Conservation (phyloP, 345 rosid species). For the Rhodamnia argentea region DNA sequence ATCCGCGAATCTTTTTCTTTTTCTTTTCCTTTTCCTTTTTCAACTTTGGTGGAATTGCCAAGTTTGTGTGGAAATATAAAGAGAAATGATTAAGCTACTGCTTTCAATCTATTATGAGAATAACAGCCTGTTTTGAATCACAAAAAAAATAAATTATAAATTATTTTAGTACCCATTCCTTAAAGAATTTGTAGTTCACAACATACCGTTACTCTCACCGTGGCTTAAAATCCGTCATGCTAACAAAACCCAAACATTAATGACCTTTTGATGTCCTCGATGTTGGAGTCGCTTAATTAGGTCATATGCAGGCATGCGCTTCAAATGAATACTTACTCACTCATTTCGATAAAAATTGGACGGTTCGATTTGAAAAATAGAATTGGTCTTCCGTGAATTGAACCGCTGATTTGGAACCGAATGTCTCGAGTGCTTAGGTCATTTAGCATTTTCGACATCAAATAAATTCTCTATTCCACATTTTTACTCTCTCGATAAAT, state of each 20-base stretch:
- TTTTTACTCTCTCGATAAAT: not conserved
- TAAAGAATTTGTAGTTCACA: too few relatives aligned
- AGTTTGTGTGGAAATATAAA: not conserved
- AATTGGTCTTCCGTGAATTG: not conserved
- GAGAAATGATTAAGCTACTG: too few relatives aligned
- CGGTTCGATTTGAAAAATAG: not conserved
- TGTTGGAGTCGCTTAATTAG: not conserved
- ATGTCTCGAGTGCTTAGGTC: not conserved
- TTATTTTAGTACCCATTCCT: too few relatives aligned
- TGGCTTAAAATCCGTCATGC: too few relatives aligned
- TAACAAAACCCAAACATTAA: not conserved
- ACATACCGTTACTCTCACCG: too few relatives aligned
- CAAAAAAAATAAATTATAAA: too few relatives aligned
- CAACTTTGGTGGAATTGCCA: not conserved
- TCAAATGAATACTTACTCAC: not conserved
- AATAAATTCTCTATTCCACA: not conserved
- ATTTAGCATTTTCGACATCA: not conserved
- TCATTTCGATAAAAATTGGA: accelerated
- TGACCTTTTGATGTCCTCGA: not conserved
- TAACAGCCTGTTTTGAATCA: too few relatives aligned
- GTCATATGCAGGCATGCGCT: accelerated
- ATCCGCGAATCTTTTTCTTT: not conserved
- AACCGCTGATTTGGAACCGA: not conserved
- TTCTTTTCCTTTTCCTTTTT: too few relatives aligned
- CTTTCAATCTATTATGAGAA: too few relatives aligned